Base-by-base conservation (phyloP, 371 early-diverging fungal genomes). In the Modicella reniformis region DNA sequence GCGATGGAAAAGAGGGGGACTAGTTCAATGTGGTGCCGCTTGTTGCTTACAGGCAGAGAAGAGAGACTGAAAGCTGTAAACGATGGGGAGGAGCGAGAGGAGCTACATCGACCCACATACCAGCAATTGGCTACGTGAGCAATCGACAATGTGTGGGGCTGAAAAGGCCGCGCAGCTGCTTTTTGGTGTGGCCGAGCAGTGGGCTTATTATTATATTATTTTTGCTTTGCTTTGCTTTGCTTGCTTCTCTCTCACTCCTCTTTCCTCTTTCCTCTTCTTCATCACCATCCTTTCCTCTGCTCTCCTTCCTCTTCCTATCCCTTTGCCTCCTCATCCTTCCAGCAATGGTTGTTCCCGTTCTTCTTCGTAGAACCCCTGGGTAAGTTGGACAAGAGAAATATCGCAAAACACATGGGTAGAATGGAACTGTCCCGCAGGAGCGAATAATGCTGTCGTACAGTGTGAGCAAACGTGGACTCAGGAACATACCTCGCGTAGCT, bases 321-420 rank as follows among this genome's bases (percentile, higher is more conserved):
- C 10, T 37, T 49, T 21, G 40, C 48, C 25, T 33, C 29, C 32
- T 21, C 60, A 41, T 41, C 54, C 59, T 21, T 47, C 41, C 44
- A 47, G 53, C 61, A 58, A 62, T 56, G 59, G 59, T 77, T 62
- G 77, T 67, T 68, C 69, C 37, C 49, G 62, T 69, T 48, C 62
- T 77, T 19, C 72, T 77, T 50, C 79, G 79, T 55, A 77, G 79
- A 72, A 61, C 79, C 54, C 79, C 79, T 65, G 79, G 79, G 79
- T 77, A 77, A 72, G 79, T 70, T 19, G 17, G 17, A 2, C 5
- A 47, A 28, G 19, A n/a, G 15, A 30, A 52, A 1, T 19, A 23
- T 15, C 23, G 15, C 47, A 37, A 47, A 32, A 34, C n/a, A 57
- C 44, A 13, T 32, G 41, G 51, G 23, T 10, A 30, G 21, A 21